Conservation (phyloP, 192 early-diverging fungal species). For the Gonapodya sp. region DNA sequence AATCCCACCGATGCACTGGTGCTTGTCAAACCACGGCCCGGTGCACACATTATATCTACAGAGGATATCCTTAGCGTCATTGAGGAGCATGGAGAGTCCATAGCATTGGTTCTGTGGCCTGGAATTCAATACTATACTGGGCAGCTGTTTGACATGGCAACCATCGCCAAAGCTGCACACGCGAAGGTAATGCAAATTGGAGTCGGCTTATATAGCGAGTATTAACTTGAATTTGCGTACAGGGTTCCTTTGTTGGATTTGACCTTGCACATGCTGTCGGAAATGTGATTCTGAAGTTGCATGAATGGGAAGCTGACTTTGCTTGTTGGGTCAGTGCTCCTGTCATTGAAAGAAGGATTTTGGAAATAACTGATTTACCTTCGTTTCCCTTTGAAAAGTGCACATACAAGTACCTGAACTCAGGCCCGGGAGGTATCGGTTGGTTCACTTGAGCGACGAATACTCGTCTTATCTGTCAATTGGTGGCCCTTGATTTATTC, state of each 20-base stretch:
- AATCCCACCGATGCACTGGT: constrained; percentile 64
- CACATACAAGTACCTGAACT: constrained; percentile 97
- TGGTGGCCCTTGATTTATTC: neutral
- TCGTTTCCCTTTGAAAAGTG: constrained; percentile 38
- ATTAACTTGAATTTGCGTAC: neutral
- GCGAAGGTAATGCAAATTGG: constrained; percentile 37
- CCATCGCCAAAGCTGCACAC: constrained; percentile 73
- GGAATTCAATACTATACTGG: constrained; percentile 96
- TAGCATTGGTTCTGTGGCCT: constrained; percentile 79
- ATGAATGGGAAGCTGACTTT: constrained; percentile 97
- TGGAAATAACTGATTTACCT: neutral
- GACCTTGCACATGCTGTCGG: constrained; percentile 94
- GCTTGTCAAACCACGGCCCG: constrained; percentile 57
- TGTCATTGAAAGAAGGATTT: neutral
- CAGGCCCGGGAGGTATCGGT: constrained; percentile 89
- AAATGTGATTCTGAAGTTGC: constrained; percentile 77
- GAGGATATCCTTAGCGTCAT: constrained; percentile 75
- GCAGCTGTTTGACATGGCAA: constrained; percentile 69
- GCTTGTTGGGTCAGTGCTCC: constrained; percentile 63
- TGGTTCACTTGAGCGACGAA: too few relatives aligned
- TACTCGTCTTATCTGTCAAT: neutral
- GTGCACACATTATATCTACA: constrained; percentile 59
- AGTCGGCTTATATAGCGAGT: neutral
- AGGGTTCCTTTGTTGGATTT: constrained; percentile 86
- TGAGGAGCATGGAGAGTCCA: constrained; percentile 55